Percentiles rank a stretch among this genome's conserved stretches.
These are phyloP conservation scores for Acacia crassicarpa DNA, from an alignment of 306 rosid species.

Conservation along the genomic window DNA sequence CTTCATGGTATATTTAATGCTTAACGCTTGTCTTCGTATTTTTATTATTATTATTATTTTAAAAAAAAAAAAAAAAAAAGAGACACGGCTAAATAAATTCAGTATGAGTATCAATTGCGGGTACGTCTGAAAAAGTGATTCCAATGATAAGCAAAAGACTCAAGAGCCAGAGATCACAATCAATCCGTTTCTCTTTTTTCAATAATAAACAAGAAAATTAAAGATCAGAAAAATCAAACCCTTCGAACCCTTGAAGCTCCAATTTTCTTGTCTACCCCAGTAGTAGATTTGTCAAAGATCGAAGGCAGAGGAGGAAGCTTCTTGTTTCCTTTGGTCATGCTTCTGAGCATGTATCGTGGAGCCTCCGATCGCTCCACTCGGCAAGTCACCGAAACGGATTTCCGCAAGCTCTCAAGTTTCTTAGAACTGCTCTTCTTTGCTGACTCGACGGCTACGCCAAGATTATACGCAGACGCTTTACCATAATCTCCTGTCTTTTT, in stretches of 20 bases:
- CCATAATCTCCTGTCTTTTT: constrained; percentile 44
- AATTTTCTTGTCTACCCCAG: constrained; percentile 36
- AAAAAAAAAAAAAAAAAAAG: background rate
- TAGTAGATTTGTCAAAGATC: constrained; percentile 36
- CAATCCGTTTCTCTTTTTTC: constrained; percentile 28
- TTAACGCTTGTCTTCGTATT: too few species aligned
- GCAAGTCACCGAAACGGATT: constrained; percentile 70
- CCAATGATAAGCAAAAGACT: constrained; percentile 18
- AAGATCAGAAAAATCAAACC: constrained; percentile 25
- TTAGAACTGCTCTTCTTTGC: constrained; percentile 58
- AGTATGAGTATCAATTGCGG: background rate
- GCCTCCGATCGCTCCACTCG: constrained; percentile 51
- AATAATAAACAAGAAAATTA: background rate
- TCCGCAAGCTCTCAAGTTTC: constrained; percentile 61
- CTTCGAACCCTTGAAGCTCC: constrained; percentile 44
- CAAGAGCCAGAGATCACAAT: constrained; percentile 9
- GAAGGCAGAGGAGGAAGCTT: constrained; percentile 66
- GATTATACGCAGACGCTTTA: constrained; percentile 32
- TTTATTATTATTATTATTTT: too few species aligned
- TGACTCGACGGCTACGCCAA: constrained; percentile 78
- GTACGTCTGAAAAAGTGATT: background rate
- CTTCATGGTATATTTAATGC: background rate
- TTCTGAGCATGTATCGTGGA: constrained; percentile 86
- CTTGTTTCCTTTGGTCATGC: constrained; percentile 79
- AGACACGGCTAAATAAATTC: background rate